These are phyloP conservation scores for Caloboletus firmus DNA, from an alignment of 1,284 basidiomycete genomes.

Conservation along the genomic window DNA sequence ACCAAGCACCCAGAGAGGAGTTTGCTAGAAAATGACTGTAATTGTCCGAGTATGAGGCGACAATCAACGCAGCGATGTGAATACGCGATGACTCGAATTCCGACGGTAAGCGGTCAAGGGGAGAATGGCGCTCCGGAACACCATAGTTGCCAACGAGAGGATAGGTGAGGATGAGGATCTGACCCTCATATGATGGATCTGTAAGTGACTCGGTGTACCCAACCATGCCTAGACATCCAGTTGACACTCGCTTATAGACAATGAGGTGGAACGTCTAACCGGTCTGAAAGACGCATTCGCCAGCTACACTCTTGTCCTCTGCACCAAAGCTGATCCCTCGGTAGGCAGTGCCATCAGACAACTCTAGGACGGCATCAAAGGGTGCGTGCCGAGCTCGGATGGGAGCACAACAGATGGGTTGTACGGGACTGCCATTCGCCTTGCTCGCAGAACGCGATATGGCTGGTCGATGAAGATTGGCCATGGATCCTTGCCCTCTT, in stretches of 20 bases:
- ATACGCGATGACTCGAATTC: conserved; percentile 96
- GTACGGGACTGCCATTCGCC: conserved; percentile 45
- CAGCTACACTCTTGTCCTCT: conserved; percentile 85
- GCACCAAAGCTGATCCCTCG: conserved; percentile 94
- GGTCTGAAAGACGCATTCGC: conserved; percentile 99
- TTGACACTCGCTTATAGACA: conserved; percentile 11
- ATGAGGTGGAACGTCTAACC: conserved; percentile 56
- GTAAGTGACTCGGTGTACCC: conserved; percentile 99
- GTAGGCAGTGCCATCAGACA: conserved; percentile 88
- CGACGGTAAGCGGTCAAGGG: conserved; percentile 62
- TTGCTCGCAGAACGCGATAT: conserved; percentile 49
- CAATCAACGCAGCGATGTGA: conserved; percentile 89
- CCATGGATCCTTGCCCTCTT: conserved; percentile 44
- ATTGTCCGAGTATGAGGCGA: conserved; percentile 93
- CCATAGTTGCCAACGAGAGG: conserved; percentile 98
- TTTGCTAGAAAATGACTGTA: conserved; percentile 94
- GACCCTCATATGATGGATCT: conserved; percentile 98
- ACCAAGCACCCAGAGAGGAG: conserved; percentile 89
- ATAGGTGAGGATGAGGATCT: conserved; percentile 97
- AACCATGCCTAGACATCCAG: conserved; percentile 79
- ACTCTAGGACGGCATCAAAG: conserved; percentile 78
- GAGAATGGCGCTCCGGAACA: conserved; percentile 76
- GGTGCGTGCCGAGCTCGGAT: conserved; percentile 19
- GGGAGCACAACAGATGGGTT: conserved; percentile 53
- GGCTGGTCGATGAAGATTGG: conserved; percentile 41